Conservation (phyloP, 257 asterid species). For the Capsicum pubescens region DNA sequence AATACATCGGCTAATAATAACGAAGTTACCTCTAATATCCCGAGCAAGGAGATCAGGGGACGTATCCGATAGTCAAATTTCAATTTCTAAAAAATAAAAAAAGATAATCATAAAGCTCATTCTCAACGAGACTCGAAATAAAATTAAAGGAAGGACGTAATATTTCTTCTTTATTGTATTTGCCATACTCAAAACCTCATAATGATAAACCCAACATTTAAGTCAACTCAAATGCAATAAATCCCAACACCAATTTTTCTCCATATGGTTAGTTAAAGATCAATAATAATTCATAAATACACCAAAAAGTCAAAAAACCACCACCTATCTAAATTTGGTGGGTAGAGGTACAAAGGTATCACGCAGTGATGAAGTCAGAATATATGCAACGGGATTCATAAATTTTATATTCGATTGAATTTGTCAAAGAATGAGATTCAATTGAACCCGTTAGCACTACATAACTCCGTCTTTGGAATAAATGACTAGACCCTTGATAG, state of each 20-base stretch:
- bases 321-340: neutral
- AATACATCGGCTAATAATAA: too few relatives aligned
- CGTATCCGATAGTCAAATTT: neutral
- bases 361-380: neutral
- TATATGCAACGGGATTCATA: neutral
- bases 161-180: neutral
- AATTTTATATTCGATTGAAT: too few relatives aligned
- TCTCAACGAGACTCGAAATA: neutral
- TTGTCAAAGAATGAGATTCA: too few relatives aligned
- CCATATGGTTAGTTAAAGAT: neutral
- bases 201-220: slow-evolving; percentile 4
- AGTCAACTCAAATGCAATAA: neutral
- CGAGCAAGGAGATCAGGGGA: neutral
- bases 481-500: neutral
- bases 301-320: neutral
- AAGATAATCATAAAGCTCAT: neutral
- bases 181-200: neutral
- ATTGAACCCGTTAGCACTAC: neutral
- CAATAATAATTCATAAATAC: slow-evolving; percentile 5
- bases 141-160: neutral
- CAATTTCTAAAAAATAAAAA: neutral
- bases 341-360: neutral
- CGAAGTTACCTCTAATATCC: neutral
- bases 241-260: neutral
- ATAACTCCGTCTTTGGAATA: neutral